A percentile compares a stretch with the other conserved stretches of the same genome.
Evolutionary conservation across 2,329 filamentous ascomycete genomes (phyloP).

Genomic region (Colletotrichum godetiae): DNA sequence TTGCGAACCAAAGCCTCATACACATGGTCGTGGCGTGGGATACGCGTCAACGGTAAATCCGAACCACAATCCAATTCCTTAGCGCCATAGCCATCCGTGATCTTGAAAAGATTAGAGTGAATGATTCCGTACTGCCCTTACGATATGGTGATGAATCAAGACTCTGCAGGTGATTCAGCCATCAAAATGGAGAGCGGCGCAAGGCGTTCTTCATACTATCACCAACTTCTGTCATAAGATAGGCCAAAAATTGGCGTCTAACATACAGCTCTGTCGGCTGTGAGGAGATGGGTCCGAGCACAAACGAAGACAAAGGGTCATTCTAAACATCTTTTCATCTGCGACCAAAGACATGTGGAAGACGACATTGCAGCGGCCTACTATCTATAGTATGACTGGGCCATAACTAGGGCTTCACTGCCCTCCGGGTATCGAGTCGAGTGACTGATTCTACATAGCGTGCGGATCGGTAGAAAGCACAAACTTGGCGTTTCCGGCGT

Average conservation of each 20-base stretch:
- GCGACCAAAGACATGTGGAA: background rate
- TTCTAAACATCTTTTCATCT: background rate
- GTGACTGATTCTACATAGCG: background rate
- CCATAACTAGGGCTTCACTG: background rate
- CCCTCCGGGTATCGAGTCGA: background rate
- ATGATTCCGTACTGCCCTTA: background rate
- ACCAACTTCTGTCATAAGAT: background rate
- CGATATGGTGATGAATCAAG: background rate
- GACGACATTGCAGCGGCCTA: background rate
- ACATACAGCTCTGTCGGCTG: background rate
- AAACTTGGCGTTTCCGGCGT: background rate
- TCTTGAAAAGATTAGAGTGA: background rate
- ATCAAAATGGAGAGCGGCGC: background rate
- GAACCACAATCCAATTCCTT: background rate
- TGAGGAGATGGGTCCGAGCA: background rate
- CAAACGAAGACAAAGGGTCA: background rate
- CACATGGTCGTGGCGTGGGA: background rate
- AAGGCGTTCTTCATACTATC: background rate
- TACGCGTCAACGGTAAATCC: background rate
- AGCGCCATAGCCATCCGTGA: background rate
- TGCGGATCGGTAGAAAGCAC: background rate
- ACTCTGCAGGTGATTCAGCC: background rate
- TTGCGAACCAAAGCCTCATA: background rate
- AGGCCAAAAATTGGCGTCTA: background rate
- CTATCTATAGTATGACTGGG: background rate